Evolutionary conservation across 2,329 filamentous ascomycete species (phyloP), one percentile per base, ranked within the genome.

Genomic region (Xylariaceae sp.): DNA sequence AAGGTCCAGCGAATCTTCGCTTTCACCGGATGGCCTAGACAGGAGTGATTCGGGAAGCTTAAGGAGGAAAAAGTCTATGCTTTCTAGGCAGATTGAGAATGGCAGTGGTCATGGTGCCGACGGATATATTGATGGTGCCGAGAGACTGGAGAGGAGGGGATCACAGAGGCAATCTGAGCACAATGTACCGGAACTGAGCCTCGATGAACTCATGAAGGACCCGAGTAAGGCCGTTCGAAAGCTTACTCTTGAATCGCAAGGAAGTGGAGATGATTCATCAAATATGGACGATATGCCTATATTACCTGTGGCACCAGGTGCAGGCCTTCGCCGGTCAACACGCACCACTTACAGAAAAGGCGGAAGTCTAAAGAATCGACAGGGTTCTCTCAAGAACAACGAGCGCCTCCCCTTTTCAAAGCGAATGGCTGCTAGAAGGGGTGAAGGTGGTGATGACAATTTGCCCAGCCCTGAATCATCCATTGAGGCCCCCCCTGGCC

Each of bases 1-100:
- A 64, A 86, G 91, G 67, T 96, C 93, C 1, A 88, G 89, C 21
- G 92, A 88, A 65, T 88, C 82, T 62, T 81, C 81, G 33, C 76
- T 92, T 43, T 85, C 86, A 26, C 76, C 82, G 5, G 82, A 88
- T 61, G 76, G 83, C 49, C 56, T 77, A 63, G 81, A 65, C 60
- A 84, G 69, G 78, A 86, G 60, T 74, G 82, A 75, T 75, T 84
- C 75, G 72, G 84, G 84, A 14, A 83, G 89, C 34, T 73, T 98
- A 61, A 83, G 87, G 65, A 85, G 95, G 67, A 96, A 96, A 75
- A 96, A 95, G 75, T 98, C 94, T 0, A 97, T 96, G 91, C 81
- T 99, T 4, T 98, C 94, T 5, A 85, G 89, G 56, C 93, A 98
- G 72, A 90, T 99, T 57, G 90, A 96, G 65, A 90, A 85, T 63